These are phyloP conservation scores for Rhizoctonia solani DNA, from an alignment of 1,284 basidiomycete species.

Conservation along the genomic window DNA sequence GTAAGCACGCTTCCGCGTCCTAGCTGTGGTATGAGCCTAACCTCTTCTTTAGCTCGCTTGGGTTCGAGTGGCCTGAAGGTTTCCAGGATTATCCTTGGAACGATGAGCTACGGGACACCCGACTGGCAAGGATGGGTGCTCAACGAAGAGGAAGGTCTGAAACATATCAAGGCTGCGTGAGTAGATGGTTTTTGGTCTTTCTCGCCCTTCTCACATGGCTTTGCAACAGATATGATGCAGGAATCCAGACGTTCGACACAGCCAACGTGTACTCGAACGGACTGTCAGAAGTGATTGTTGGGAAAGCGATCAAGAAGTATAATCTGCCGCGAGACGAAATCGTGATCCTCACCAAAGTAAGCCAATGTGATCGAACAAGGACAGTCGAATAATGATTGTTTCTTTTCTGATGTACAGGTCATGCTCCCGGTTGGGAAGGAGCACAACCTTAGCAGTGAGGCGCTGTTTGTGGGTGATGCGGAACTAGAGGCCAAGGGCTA, in stretches of 20 bases:
- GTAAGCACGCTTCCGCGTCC: neutral
- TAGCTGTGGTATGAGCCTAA: neutral
- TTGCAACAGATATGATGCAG: constrained; percentile 41
- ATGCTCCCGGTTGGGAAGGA: no score
- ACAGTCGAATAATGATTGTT: no score
- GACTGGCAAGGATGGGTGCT: constrained; percentile 43
- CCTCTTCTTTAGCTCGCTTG: constrained; percentile 40
- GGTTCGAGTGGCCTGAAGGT: constrained; percentile 44
- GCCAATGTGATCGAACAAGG: no score
- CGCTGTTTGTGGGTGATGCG: neutral
- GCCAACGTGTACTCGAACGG: constrained; percentile 46
- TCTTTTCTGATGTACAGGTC: no score
- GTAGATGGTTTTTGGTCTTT: neutral
- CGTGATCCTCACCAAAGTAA: constrained; percentile 51
- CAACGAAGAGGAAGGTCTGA: constrained; percentile 42
- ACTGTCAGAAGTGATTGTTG: constrained; percentile 38
- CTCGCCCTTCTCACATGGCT: neutral
- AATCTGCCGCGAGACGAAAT: constrained; percentile 51
- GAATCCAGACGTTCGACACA: constrained; percentile 52
- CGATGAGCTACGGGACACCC: constrained; percentile 43
- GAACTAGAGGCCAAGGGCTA: neutral
- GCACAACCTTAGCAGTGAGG: neutral
- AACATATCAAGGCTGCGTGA: constrained; percentile 43
- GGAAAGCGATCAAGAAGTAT: constrained; percentile 42
- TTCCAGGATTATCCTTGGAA: constrained; percentile 43